A percentile compares a stretch with the other conserved stretches of the same genome.
phyloP scores from a whole-genome alignment of 495 filamentous ascomycete species.

The Endocarpon pusillum region DNA sequence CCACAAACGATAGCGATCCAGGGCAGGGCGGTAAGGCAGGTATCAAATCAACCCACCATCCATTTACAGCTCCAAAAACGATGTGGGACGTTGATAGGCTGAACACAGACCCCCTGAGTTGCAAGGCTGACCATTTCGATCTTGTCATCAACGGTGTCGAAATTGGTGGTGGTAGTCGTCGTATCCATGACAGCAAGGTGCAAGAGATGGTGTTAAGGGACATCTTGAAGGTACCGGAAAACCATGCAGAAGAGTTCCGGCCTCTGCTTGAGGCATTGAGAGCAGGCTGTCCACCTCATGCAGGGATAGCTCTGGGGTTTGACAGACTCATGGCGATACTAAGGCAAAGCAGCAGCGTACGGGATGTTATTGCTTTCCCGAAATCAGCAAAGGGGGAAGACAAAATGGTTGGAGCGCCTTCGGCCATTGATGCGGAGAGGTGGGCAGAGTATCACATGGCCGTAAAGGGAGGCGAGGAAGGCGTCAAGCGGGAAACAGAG shows the following conservation, averaged over 20 bases:
- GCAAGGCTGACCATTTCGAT: conserved; percentile 75
- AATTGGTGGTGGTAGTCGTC: conserved; percentile 78
- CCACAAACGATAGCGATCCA: conserved; percentile 46
- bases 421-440: conserved; percentile 41
- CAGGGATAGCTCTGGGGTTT: conserved; percentile 82
- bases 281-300: conserved; percentile 92
- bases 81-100: conserved; percentile 59
- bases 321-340: conserved; percentile 77
- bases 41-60: conserved; percentile 81
- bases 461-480: background rate
- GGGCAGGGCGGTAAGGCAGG: conserved; percentile 71
- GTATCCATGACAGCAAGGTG: conserved; percentile 73
- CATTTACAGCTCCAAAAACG: conserved; percentile 77
- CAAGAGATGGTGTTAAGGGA: conserved; percentile 75
- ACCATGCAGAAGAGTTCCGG: conserved; percentile 55
- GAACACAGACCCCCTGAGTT: conserved; percentile 49
- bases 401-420: conserved; percentile 58
- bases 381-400: conserved; percentile 76
- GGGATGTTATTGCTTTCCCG: conserved; percentile 93
- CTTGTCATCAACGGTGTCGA: conserved; percentile 92
- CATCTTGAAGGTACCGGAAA: conserved; percentile 47
- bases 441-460: conserved; percentile 51
- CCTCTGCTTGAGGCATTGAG: conserved; percentile 70
- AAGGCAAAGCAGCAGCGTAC: conserved; percentile 52
- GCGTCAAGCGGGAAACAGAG: background rate